A percentile compares a stretch with the other conserved stretches of the same genome.
These are phyloP conservation scores for Allium cepa DNA, from an alignment of 106 monocot species.

Conservation along the genomic window DNA sequence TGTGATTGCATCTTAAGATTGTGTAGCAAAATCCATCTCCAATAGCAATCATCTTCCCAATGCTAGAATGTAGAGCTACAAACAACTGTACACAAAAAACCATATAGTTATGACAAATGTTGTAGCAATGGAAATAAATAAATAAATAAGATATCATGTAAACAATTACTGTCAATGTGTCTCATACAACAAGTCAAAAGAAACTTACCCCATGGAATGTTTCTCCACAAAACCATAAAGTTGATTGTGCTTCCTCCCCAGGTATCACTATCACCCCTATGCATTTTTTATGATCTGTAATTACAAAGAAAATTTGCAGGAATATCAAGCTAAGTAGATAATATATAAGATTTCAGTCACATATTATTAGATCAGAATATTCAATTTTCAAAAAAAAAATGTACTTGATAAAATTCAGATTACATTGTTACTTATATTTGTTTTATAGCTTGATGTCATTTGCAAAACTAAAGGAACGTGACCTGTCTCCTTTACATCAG, in stretches of 20 bases:
- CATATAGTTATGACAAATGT: background rate
- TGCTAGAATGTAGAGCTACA: slow-evolving; percentile 36
- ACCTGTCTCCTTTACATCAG: too few species aligned
- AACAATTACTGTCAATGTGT: background rate
- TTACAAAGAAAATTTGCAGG: background rate
- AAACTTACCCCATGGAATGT: slow-evolving; percentile 57
- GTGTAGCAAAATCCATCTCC: slow-evolving; percentile 53
- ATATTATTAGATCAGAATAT: too few species aligned
- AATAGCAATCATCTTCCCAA: slow-evolving; percentile 45
- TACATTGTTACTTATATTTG: too few species aligned
- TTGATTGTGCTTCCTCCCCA: slow-evolving; percentile 17
- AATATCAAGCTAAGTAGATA: background rate
- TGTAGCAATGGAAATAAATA: background rate
- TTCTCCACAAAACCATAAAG: slow-evolving; percentile 68
- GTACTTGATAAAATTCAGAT: too few species aligned
- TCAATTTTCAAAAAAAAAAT: too few species aligned
- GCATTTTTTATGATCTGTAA: slow-evolving; percentile 66
- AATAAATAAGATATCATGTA: background rate
- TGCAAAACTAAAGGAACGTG: too few species aligned
- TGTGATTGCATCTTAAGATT: slow-evolving; percentile 64
- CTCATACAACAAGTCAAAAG: background rate
- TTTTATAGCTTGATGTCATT: too few species aligned
- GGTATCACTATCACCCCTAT: slow-evolving; percentile 21
- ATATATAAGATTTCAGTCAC: too few species aligned
- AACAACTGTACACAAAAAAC: slow-evolving; percentile 31